A percentile compares a stretch with the other conserved stretches of the same genome.
phyloP scores from a whole-genome alignment of 1,139 yeast species.

The Lodderomyces beijingensis region DNA sequence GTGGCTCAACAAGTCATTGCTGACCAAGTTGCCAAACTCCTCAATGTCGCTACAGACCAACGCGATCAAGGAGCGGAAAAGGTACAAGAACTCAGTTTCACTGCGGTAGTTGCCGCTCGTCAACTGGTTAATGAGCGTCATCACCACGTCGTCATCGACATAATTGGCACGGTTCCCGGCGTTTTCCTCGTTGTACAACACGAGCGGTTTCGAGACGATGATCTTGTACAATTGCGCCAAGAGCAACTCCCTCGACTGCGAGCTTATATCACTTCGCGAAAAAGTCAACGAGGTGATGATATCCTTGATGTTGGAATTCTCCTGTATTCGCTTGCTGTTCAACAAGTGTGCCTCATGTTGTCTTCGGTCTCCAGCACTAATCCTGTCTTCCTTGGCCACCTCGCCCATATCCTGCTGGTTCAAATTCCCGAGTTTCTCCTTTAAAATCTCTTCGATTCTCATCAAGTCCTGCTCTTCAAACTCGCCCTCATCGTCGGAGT shows the following conservation, averaged over 20 bases:
- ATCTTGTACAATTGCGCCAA: constrained; percentile 49
- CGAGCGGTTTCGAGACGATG: constrained; percentile 40
- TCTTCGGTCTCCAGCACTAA: constrained; percentile 19
- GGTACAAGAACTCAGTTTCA: constrained; percentile 39
- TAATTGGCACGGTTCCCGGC: constrained; percentile 25
- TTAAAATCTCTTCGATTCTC: constrained; percentile 38
- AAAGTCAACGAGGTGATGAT: constrained; percentile 35
- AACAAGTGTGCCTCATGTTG: constrained; percentile 31
- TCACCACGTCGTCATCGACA: constrained; percentile 36
- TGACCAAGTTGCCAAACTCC: constrained; percentile 45
- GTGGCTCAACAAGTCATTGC: constrained; percentile 34
- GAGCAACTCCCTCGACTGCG: constrained; percentile 47
- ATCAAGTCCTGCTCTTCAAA: constrained; percentile 34
- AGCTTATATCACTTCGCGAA: constrained; percentile 43
- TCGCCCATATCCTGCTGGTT: constrained; percentile 19
- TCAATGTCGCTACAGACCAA: constrained; percentile 47
- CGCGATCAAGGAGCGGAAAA: constrained; percentile 40
- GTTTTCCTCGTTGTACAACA: constrained; percentile 35
- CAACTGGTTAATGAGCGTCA: constrained; percentile 29
- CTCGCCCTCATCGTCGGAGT: constrained; percentile 42
- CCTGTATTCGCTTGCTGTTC: constrained; percentile 34
- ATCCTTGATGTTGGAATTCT: constrained; percentile 37
- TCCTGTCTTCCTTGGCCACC: constrained; percentile 14
- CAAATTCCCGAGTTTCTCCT: constrained; percentile 32
- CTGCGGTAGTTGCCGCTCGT: constrained; percentile 35